These are phyloP conservation scores for Juglanconis sp. DNA, from an alignment of 2,329 filamentous ascomycete species.

Conservation along the genomic window DNA sequence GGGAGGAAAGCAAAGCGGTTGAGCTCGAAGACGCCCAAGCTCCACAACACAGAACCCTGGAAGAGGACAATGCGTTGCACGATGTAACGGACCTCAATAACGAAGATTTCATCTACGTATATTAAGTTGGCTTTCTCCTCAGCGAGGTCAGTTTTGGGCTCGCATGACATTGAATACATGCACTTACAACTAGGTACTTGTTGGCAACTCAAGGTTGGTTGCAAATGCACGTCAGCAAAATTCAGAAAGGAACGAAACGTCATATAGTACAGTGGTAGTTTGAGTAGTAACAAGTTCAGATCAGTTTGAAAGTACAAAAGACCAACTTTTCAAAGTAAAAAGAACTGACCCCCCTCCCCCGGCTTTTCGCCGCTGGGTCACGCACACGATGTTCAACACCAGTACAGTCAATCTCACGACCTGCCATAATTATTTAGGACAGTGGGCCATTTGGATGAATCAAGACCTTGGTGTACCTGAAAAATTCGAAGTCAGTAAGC, in stretches of 20 bases:
- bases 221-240: too few relatives aligned
- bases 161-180: not conserved
- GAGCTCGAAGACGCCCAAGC: slow-evolving; percentile 24
- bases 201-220: too few relatives aligned
- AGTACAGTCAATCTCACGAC: not conserved
- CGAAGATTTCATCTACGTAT: slow-evolving; percentile 60
- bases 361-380: too few relatives aligned
- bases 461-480: slow-evolving; percentile 57
- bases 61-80: slow-evolving; percentile 41
- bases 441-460: slow-evolving; percentile 59
- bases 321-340: too few relatives aligned
- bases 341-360: too few relatives aligned
- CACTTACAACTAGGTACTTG: too few relatives aligned
- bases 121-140: slow-evolving; percentile 21
- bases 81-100: slow-evolving; percentile 58
- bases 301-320: too few relatives aligned
- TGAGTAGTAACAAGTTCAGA: too few relatives aligned
- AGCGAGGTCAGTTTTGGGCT: not conserved
- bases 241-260: too few relatives aligned
- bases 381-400: too few relatives aligned
- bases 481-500: not conserved
- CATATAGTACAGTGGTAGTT: too few relatives aligned
- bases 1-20: slow-evolving; percentile 36
- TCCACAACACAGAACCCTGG: slow-evolving; percentile 22
- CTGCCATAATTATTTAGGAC: not conserved